Evolutionary conservation across 495 filamentous ascomycete genomes (phyloP).

Genomic region (Aspergillus hancockii): DNA sequence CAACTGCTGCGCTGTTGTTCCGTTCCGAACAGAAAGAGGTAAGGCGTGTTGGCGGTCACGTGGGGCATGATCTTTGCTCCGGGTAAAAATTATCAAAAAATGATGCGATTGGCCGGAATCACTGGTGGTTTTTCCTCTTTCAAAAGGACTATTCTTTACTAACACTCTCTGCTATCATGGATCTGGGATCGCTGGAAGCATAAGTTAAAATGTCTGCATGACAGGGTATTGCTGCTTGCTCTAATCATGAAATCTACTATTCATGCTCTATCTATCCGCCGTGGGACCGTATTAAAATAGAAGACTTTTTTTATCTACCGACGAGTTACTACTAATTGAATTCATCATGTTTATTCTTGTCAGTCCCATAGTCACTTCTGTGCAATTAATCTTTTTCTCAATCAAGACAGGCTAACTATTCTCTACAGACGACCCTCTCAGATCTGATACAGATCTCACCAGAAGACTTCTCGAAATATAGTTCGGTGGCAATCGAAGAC

Average conservation of each 20-base stretch:
- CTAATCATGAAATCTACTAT: conserved; percentile 23
- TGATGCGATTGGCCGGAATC: conserved; percentile 24
- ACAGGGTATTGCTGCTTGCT: conserved; percentile 1
- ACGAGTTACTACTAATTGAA: neutral
- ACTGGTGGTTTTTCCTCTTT: conserved; percentile 1
- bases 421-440: conserved; percentile 64
- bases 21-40: conserved; percentile 22
- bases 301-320: conserved; percentile 6
- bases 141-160: neutral
- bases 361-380: conserved; percentile 5
- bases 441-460: conserved; percentile 92
- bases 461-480: conserved; percentile 78
- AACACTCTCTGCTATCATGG: conserved; percentile 11
- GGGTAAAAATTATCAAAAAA: conserved; percentile 21
- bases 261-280: conserved; percentile 3
- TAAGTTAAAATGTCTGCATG: conserved; percentile 9
- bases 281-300: conserved; percentile 7
- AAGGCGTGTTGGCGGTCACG: conserved; percentile 16
- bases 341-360: conserved; percentile 59
- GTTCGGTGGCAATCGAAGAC: conserved; percentile 79
- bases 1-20: conserved; percentile 19
- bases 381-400: neutral
- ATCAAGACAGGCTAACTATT: conserved; percentile 19
- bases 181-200: conserved; percentile 12
- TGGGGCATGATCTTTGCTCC: conserved; percentile 8